These are phyloP conservation scores for Ceratopteris richardii DNA, from an alignment of 75 land plant species.

Conservation along the genomic window DNA sequence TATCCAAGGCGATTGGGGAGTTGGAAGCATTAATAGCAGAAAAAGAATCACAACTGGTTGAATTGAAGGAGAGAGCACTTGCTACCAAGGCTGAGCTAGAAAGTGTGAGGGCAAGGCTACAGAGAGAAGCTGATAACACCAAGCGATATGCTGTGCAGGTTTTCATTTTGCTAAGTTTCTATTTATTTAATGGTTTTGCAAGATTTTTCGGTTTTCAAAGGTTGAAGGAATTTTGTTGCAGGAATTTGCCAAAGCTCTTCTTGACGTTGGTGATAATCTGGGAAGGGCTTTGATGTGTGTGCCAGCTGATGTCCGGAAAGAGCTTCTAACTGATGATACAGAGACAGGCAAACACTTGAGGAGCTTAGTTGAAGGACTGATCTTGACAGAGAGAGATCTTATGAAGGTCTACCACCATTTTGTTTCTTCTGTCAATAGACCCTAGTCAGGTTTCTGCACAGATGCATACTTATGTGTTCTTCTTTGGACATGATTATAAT, in stretches of 20 bases:
- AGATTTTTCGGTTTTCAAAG: not conserved
- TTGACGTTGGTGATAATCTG: slow-evolving; percentile 93
- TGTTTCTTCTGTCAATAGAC: not conserved
- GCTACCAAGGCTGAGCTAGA: slow-evolving; percentile 81
- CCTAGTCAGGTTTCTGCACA: not conserved
- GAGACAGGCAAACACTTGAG: slow-evolving; percentile 54
- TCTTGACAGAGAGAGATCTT: slow-evolving; percentile 88
- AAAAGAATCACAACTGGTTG: slow-evolving; percentile 23
- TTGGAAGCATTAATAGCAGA: not conserved
- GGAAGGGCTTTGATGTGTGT: slow-evolving; percentile 72
- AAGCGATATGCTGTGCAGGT: slow-evolving; percentile 95
- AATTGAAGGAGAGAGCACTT: slow-evolving; percentile 73
- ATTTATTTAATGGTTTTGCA: not conserved
- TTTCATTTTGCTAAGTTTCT: not conserved
- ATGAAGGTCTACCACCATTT: slow-evolving; percentile 48
- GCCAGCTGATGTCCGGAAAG: slow-evolving; percentile 50
- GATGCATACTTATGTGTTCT: not conserved
- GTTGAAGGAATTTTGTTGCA: slow-evolving; percentile 17
- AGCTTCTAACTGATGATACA: slow-evolving; percentile 36
- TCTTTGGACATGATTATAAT: not conserved
- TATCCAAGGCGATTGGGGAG: not conserved
- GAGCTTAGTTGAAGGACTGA: slow-evolving; percentile 79
- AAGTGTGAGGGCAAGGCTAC: slow-evolving; percentile 67
- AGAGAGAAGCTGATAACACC: slow-evolving; percentile 71
- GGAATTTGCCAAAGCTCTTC: slow-evolving; percentile 80